Evolutionary conservation across 2,329 filamentous ascomycete species (phyloP).

Genomic region (Rhynchosporium secalis): DNA sequence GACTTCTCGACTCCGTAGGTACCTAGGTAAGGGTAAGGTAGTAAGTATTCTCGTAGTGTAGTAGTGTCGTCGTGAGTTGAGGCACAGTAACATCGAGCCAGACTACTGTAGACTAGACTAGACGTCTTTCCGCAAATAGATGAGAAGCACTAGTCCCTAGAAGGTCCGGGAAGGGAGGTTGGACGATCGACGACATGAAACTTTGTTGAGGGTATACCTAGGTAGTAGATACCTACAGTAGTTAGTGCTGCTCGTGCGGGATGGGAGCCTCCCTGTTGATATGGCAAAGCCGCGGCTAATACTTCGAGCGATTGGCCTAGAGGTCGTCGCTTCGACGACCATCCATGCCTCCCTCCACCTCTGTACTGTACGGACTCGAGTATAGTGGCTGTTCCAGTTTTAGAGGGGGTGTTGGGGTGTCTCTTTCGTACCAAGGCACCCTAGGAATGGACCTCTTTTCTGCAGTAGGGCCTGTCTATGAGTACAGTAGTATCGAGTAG

Average conservation of each 20-base stretch:
- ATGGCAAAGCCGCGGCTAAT: neutral
- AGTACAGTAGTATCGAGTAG: too few species aligned
- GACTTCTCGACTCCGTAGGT: too few species aligned
- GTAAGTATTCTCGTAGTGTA: too few species aligned
- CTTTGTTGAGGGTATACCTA: slow-evolving; percentile 3
- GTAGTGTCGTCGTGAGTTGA: too few species aligned
- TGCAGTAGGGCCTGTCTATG: too few species aligned
- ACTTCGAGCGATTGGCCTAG: neutral
- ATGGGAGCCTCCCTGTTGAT: slow-evolving; percentile 7
- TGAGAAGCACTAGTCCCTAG: slow-evolving; percentile 6
- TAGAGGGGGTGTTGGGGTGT: neutral
- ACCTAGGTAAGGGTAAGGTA: too few species aligned
- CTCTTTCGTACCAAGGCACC: neutral
- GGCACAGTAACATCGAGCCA: too few species aligned
- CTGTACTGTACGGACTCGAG: too few species aligned
- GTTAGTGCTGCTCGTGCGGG: slow-evolving; percentile 4
- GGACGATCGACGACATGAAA: slow-evolving; percentile 1
- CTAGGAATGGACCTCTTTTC: neutral
- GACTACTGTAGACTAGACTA: too few species aligned
- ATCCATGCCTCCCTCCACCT: too few species aligned
- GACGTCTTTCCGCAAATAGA: slow-evolving; percentile 12
- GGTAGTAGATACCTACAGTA: too few species aligned
- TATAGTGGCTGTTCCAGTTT: neutral
- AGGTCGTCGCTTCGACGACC: neutral
- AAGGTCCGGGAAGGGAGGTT: slow-evolving; percentile 9